Evolutionary conservation across 2,329 filamentous ascomycete genomes (phyloP), one percentile per base, ranked within the genome.

Genomic region (Madurella mycetomatis): DNA sequence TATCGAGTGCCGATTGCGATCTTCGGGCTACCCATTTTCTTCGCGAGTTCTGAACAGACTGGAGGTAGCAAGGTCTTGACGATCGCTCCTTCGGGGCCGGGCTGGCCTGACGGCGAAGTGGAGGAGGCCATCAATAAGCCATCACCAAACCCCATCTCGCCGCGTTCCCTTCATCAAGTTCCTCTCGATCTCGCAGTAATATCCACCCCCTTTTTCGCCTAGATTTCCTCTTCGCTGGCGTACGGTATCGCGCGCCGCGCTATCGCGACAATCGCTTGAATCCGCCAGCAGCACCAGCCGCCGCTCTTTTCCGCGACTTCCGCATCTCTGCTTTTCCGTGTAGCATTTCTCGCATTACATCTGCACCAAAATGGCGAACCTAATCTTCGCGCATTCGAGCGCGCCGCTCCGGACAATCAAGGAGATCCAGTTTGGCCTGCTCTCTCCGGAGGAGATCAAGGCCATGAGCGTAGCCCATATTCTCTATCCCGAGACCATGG

Each of bases 401-500:
- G 92, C 89, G 83, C 92, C 92, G 73, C 82, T 97, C 82, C 92
- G 94, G 80, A 95, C 88, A 63, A 92, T 99, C 67, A 87, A 96
- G 81, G 95, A 99, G 81, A 96, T 99, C 67, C 95, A 99, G 80
- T 99, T 99, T 70, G 94, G 94, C 69, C 83, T 99, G 70, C 84
- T 99, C 73, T 95, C 94, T 37, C 94, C 94, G 25, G 94, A 99
- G 72, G 95, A 99, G 78, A 96, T 97, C 75, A 97, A 99, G 80
- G 92, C 88, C 67, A 95, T 97, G 90, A 96, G 92, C 74, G 92
- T 97, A 60, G 88, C 86, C 65, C 90, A 96, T 72, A 92, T 99
- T 70, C 83, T 94, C 72, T 97, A 96, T 70, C 92, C 94, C n/a
- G 94, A 99, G 78, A 97, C 94, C 30, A 96, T 99, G 94, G 94